These are phyloP conservation scores for Ophiostoma tasmaniense DNA, from an alignment of 2,329 filamentous ascomycete genomes.

Conservation along the genomic window DNA sequence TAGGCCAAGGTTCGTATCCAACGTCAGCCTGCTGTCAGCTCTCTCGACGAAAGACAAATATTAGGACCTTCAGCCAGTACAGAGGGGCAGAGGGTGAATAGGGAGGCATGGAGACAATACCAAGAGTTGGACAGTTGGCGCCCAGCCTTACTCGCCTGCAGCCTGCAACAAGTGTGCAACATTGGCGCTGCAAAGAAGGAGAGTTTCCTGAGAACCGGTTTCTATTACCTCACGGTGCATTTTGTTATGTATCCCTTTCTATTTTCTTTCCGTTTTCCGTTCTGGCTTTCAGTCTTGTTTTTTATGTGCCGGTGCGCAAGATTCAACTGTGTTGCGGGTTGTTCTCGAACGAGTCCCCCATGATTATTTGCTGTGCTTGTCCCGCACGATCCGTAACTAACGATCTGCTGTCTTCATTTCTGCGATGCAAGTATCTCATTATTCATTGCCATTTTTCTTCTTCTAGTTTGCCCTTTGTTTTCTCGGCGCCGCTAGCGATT, in stretches of 20 bases:
- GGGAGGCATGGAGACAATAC: not conserved
- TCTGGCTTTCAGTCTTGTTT: not conserved
- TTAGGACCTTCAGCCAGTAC: not conserved
- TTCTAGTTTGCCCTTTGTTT: not conserved
- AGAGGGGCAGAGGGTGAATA: not conserved
- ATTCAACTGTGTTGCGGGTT: not conserved
- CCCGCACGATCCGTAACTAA: not conserved
- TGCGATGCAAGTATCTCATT: not conserved
- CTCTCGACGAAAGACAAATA: not conserved
- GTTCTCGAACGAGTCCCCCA: not conserved
- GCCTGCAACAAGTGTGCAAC: constrained; percentile 6
- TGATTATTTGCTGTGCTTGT: not conserved
- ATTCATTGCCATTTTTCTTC: not conserved
- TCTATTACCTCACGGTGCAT: not conserved
- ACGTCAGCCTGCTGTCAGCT: not conserved
- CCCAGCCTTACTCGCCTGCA: not conserved
- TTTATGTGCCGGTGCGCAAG: not conserved
- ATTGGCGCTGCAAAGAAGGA: constrained; percentile 3
- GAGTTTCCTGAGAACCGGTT: not conserved
- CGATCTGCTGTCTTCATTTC: not conserved
- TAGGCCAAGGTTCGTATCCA: not conserved
- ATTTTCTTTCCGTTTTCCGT: not conserved
- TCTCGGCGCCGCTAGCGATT: not conserved
- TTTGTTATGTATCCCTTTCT: not conserved
- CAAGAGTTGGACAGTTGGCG: not conserved